phyloP scores from a whole-genome alignment of 73 alveolate genomes.

The Halteria grandinella region DNA sequence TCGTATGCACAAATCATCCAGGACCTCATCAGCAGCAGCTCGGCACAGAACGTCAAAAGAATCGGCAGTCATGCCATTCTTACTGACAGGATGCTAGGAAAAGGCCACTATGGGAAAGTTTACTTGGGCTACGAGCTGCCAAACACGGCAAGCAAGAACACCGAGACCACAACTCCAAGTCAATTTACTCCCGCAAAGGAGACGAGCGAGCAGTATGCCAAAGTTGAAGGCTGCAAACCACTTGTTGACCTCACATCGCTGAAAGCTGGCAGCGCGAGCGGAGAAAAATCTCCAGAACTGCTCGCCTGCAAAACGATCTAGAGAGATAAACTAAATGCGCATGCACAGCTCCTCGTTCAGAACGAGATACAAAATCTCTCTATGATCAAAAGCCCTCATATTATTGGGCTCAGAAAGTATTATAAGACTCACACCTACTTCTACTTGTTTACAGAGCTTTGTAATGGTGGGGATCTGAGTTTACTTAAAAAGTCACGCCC shows the following conservation, averaged over 20 bases:
- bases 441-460: slow-evolving; percentile 89
- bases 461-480: slow-evolving; percentile 94
- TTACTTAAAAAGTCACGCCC: slow-evolving; percentile 39
- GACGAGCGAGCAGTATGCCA: background rate
- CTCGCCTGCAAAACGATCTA: slow-evolving; percentile 32
- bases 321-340: slow-evolving; percentile 1
- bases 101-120: slow-evolving; percentile 25
- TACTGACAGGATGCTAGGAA: slow-evolving; percentile 4
- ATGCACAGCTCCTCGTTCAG: slow-evolving; percentile 4
- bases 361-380: slow-evolving; percentile 67
- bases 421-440: slow-evolving; percentile 76
- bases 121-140: background rate
- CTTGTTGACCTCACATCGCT: background rate
- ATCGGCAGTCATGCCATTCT: slow-evolving; percentile 7
- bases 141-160: background rate
- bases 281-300: too few relatives aligned
- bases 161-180: background rate
- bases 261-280: too few relatives aligned
- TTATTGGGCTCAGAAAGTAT: slow-evolving; percentile 33
- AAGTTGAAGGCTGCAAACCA: background rate
- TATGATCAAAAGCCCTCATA: slow-evolving; percentile 46
- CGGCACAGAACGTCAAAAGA: too few relatives aligned
- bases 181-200: background rate
- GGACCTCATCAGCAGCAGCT: too few relatives aligned
- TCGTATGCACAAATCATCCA: too few relatives aligned